Base-by-base conservation (phyloP, 352 stramenopile genomes). In the Aphanomyces cochlioides region DNA sequence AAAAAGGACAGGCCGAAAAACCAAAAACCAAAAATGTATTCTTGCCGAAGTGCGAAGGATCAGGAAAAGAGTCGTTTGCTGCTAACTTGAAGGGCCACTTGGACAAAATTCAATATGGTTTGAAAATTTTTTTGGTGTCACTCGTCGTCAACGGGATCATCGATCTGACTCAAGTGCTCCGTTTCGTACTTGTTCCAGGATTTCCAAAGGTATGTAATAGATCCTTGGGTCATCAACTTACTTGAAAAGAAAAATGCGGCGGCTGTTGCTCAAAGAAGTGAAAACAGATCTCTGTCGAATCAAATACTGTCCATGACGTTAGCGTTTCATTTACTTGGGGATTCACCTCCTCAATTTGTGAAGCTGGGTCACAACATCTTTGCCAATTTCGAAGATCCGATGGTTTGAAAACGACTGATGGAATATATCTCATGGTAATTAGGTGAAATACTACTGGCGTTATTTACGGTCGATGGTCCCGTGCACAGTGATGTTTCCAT, bases 361-460 rank as follows among this genome's bases (percentile, higher is more conserved):
- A 70, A 89, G 48, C 73, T 95, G 39, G 88, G 93, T 10, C 78
- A 83, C 28, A 85, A 92, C 67, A 90, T 90, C 60, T 45, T 90
- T 34, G 81, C 92, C 34, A 88, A 93, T 78, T 92, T 93, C 60
- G 88, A 95, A 48, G 88, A 95, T 56, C 84, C 88, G n/a, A 76
- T 94, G 81, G 87, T 94, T 72, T 78, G 82, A 37, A 53, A 43
- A 34, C 67, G 36, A 39, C 70, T 56, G 56, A 66, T n/a, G 50
- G 37, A 45, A 28, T 47, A 56, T 2, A 37, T 69, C 48, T 59
- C 37, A 3, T 47, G 21, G 50, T 37, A 34, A 47, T 72, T 64
- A 94, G 85, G 90, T 85, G 10, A 95, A 95, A 71, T 93, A 95
- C 34, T 83, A 93, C 56, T 60, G 92, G 58, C 84, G 88, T 2